A percentile compares a stretch with the other conserved stretches of the same genome.
Evolutionary conservation across 202 grass and related monocot species (phyloP).

Genomic region (Dendrocalamus latiflorus): DNA sequence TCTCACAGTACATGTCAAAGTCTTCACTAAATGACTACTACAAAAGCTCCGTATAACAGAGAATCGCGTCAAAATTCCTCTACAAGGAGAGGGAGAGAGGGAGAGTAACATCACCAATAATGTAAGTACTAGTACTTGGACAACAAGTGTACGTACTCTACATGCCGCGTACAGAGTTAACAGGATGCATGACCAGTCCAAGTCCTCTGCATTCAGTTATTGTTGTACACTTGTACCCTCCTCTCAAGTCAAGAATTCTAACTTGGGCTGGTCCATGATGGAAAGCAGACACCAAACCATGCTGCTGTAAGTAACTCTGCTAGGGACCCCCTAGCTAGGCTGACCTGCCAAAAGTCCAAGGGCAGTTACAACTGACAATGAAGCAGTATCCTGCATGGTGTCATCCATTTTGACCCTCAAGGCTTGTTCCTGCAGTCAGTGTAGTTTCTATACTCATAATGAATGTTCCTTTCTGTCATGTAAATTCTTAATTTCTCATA

Average conservation of each 20-base stretch:
- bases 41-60: neutral
- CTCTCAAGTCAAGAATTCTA: constrained; percentile 51
- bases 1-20: neutral
- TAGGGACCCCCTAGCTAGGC: constrained; percentile 24
- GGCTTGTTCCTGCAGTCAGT: neutral
- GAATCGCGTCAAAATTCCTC: neutral
- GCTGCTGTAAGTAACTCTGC: constrained; percentile 1
- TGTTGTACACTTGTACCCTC: neutral
- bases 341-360: constrained; percentile 80
- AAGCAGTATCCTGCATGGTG: constrained; percentile 41
- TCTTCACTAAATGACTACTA: neutral
- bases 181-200: constrained; percentile 35
- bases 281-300: constrained; percentile 21
- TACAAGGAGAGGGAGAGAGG: neutral
- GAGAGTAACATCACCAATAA: neutral
- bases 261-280: constrained; percentile 39
- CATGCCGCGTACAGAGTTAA: constrained; percentile 20
- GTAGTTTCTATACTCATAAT: neutral
- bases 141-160: constrained; percentile 34
- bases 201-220: constrained; percentile 37
- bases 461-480: neutral
- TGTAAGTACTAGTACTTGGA: neutral
- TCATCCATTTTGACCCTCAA: constrained; percentile 57
- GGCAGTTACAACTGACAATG: constrained; percentile 72
- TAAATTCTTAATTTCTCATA: constrained; percentile 1